Percentiles rank a stretch among this genome's conserved stretches.
These are phyloP conservation scores for Verticillium zaregamsianum DNA, from an alignment of 2,329 filamentous ascomycete genomes.

Conservation along the genomic window DNA sequence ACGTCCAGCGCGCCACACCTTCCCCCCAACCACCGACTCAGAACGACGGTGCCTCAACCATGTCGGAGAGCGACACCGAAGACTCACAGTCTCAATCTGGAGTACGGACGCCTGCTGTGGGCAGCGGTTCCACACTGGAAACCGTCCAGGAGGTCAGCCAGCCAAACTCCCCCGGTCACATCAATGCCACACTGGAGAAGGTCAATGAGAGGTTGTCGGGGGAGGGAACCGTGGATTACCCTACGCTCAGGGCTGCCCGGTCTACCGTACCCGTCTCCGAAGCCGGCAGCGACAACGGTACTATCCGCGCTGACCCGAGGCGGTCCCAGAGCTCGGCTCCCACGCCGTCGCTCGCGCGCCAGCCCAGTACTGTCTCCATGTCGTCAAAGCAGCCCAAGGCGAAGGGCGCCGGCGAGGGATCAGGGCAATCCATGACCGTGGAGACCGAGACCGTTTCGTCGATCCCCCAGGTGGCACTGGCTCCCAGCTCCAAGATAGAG, in stretches of 20 bases:
- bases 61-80: slow-evolving; percentile 49
- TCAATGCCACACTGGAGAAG: slow-evolving; percentile 45
- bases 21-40: slow-evolving; percentile 34
- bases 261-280: slow-evolving; percentile 46
- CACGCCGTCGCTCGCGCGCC: slow-evolving; percentile 54
- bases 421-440: slow-evolving; percentile 87
- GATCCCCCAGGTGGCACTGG: slow-evolving; percentile 77
- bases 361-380: slow-evolving; percentile 58
- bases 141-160: slow-evolving; percentile 90
- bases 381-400: slow-evolving; percentile 65
- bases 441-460: slow-evolving; percentile 95
- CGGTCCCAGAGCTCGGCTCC: slow-evolving; percentile 40
- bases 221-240: slow-evolving; percentile 37
- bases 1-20: slow-evolving; percentile 46
- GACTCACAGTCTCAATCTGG: slow-evolving; percentile 46
- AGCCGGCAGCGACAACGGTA: slow-evolving; percentile 63
- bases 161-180: slow-evolving; percentile 60
- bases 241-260: slow-evolving; percentile 34
- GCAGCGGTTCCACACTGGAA: slow-evolving; percentile 66
- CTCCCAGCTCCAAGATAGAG: slow-evolving; percentile 58
- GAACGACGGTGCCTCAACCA: slow-evolving; percentile 26
- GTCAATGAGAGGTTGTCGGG: slow-evolving; percentile 44
- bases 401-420: slow-evolving; percentile 66
- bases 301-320: slow-evolving; percentile 36
- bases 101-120: slow-evolving; percentile 51